phyloP scores from a whole-genome alignment of 805 yeast genomes.

The Cyberlindnera euphorbiae region DNA sequence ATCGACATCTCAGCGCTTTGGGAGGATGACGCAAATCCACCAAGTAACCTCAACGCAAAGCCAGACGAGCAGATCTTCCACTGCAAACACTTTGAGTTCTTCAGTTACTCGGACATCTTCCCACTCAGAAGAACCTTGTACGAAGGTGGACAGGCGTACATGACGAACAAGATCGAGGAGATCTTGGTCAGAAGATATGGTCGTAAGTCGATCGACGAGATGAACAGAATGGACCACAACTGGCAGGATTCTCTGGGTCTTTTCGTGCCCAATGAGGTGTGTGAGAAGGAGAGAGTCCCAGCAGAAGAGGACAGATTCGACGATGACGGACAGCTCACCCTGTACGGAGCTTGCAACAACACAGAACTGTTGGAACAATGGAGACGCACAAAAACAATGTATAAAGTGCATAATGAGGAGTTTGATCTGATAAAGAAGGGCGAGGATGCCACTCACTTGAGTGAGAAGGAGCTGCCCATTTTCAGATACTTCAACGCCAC shows the following conservation, averaged over 20 bases:
- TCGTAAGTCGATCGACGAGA: conserved; percentile 22
- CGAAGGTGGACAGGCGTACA: conserved; percentile 44
- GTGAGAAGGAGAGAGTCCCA: conserved; percentile 28
- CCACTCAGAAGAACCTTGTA: conserved; percentile 39
- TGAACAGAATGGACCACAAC: conserved; percentile 17
- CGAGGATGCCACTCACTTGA: conserved; percentile 16
- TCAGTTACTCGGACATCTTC: conserved; percentile 30
- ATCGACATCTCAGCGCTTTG: conserved; percentile 43
- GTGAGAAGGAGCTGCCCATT: conserved; percentile 32
- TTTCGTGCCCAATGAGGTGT: conserved; percentile 43
- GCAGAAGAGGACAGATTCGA: conserved; percentile 22
- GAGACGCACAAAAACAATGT: conserved; percentile 26
- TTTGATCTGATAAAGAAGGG: conserved; percentile 23
- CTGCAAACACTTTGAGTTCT: conserved; percentile 28
- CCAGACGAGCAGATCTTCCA: no score
- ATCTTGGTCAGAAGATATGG: conserved; percentile 36
- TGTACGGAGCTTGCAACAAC: conserved; percentile 37
- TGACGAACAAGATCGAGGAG: conserved; percentile 35
- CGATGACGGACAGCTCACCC: conserved; percentile 26
- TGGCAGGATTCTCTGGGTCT: conserved; percentile 39
- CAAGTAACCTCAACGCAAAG: conserved; percentile 8
- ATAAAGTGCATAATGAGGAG: conserved; percentile 26
- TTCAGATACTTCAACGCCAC: conserved; percentile 26
- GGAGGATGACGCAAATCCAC: conserved; percentile 14
- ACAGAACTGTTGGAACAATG: conserved; percentile 35